Conservation (phyloP, 768 basidiomycete species). For the Hypsizygus marmoreus region DNA sequence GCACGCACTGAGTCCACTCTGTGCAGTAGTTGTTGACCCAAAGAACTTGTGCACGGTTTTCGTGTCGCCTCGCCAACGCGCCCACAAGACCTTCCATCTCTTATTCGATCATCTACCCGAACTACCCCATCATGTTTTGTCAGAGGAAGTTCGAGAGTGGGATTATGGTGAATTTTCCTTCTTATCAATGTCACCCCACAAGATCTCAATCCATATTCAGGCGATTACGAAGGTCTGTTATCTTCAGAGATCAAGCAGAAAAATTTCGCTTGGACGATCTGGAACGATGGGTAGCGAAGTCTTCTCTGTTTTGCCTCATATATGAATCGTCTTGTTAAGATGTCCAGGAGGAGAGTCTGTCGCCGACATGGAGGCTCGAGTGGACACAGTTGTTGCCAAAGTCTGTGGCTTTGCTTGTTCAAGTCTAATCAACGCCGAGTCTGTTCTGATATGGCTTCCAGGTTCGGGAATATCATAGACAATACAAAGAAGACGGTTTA, state of each 20-base stretch:
- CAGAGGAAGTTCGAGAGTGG: constrained; percentile 81
- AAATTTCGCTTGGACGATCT: constrained; percentile 74
- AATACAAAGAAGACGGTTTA: constrained; percentile 67
- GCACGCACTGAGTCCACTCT: background rate
- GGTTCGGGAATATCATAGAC: constrained; percentile 73
- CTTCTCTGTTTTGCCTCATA: background rate
- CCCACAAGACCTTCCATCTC: constrained; percentile 83
- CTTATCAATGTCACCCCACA: background rate
- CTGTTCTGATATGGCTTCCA: constrained; percentile 27
- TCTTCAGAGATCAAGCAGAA: constrained; percentile 74
- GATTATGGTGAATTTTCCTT: constrained; percentile 59
- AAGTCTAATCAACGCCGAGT: background rate
- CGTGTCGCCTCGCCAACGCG: constrained; percentile 87
- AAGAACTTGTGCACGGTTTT: constrained; percentile 71
- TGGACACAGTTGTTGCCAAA: constrained; percentile 74
- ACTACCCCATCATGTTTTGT: constrained; percentile 53
- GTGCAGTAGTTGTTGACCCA: constrained; percentile 74
- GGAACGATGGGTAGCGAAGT: constrained; percentile 80
- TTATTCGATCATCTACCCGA: constrained; percentile 54
- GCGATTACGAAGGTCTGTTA: constrained; percentile 84
- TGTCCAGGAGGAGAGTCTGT: constrained; percentile 89
- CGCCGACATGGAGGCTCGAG: constrained; percentile 75
- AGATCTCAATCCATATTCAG: constrained; percentile 28
- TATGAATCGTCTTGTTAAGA: constrained; percentile 35
- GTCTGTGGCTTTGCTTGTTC: constrained; percentile 36